These are phyloP conservation scores for Neoarthrinium moseri DNA, from an alignment of 2,329 filamentous ascomycete species.

Conservation along the genomic window DNA sequence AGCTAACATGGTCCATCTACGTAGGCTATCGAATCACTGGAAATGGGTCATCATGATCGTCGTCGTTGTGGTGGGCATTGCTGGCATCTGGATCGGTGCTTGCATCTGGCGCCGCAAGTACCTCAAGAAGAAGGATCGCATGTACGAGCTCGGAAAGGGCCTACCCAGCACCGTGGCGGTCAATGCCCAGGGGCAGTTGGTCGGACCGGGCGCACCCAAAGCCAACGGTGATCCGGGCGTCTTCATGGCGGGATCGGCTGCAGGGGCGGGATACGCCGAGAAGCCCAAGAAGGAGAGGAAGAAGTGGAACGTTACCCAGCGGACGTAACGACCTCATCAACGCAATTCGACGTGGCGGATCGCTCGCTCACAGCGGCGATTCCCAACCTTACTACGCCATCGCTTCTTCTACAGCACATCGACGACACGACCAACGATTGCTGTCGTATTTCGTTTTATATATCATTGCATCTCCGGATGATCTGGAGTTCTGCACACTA, in stretches of 20 bases:
- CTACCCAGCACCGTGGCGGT: constrained; percentile 34
- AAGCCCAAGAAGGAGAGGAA: constrained; percentile 42
- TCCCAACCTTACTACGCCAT: background rate
- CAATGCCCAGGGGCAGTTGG: constrained; percentile 28
- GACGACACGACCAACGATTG: too few species aligned
- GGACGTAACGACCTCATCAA: constrained; percentile 33
- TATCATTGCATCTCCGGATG: too few species aligned
- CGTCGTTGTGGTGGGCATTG: constrained; percentile 68
- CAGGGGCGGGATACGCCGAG: constrained; percentile 31
- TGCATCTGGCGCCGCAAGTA: constrained; percentile 73
- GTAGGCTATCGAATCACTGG: constrained; percentile 68
- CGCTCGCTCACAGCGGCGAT: background rate
- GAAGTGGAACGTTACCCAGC: constrained; percentile 44
- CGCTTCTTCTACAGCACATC: background rate
- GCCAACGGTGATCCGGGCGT: constrained; percentile 30
- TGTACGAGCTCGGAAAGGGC: constrained; percentile 47
- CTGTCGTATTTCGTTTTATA: too few species aligned
- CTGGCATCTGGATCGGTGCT: constrained; percentile 64
- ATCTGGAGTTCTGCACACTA: too few species aligned
- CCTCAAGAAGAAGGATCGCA: constrained; percentile 65
- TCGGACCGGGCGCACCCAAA: constrained; percentile 22
- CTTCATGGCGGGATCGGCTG: constrained; percentile 34
- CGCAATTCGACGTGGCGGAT: background rate
- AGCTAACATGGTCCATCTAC: background rate
- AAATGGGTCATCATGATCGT: constrained; percentile 83